Evolutionary conservation across 331 rosid species (phyloP).

Genomic region (Arachis monticola): DNA sequence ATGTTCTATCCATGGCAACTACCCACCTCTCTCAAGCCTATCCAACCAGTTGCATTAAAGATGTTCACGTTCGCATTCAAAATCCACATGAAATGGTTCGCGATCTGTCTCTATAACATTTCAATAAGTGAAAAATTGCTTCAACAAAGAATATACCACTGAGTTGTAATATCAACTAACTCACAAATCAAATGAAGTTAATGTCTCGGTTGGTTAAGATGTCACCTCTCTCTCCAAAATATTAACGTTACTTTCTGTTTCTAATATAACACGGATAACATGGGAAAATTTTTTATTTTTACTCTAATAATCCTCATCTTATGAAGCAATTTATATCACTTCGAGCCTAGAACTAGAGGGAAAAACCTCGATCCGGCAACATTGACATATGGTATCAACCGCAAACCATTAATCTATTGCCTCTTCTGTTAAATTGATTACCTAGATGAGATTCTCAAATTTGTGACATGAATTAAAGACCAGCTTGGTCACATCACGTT

Average conservation of each 20-base stretch:
- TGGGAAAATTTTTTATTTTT: too few species aligned
- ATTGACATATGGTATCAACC: neutral
- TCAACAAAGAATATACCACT: neutral
- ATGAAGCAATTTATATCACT: neutral
- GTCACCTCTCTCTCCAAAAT: neutral
- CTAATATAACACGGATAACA: too few species aligned
- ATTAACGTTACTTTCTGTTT: too few species aligned
- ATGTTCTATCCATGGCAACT: constrained; percentile 26
- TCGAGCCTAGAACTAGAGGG: neutral
- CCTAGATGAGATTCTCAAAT: constrained; percentile 25
- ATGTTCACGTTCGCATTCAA: constrained; percentile 11
- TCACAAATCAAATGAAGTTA: neutral
- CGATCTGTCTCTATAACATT: neutral
- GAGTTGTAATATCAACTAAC: constrained; percentile 19
- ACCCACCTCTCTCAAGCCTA: constrained; percentile 14
- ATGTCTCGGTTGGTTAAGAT: constrained; percentile 20
- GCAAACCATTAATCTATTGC: constrained; percentile 10
- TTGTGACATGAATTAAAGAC: constrained; percentile 23
- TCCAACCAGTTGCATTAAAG: constrained; percentile 23
- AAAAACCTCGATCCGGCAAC: neutral
- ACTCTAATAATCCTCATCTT: neutral
- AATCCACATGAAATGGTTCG: neutral
- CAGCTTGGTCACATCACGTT: constrained; percentile 36
- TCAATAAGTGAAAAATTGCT: constrained; percentile 4
- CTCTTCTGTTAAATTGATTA: constrained; percentile 24